These are phyloP conservation scores for Linum tenue DNA, from an alignment of 345 rosid genomes.

Conservation along the genomic window DNA sequence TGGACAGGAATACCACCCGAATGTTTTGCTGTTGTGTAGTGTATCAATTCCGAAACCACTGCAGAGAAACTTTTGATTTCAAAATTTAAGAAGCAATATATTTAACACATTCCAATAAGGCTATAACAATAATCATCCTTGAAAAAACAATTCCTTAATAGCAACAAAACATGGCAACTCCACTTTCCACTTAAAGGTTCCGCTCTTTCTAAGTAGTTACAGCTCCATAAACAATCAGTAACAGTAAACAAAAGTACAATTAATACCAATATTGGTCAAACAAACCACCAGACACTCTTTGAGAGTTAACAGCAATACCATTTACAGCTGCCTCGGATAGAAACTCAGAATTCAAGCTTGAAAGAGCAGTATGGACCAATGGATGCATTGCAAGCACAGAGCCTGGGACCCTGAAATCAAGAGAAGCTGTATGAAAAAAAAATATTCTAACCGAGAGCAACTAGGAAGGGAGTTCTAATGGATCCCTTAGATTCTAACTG, in stretches of 20 bases:
- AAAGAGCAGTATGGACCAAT: slow-evolving; percentile 75
- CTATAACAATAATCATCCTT: background rate
- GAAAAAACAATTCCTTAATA: background rate
- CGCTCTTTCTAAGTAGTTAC: background rate
- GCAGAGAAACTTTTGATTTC: slow-evolving; percentile 17
- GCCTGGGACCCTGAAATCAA: slow-evolving; percentile 75
- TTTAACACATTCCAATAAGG: background rate
- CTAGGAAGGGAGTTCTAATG: background rate
- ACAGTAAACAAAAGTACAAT: background rate
- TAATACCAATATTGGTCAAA: background rate
- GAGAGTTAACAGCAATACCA: slow-evolving; percentile 41
- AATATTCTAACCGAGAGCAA: background rate
- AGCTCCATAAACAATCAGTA: background rate
- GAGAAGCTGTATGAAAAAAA: slow-evolving; percentile 1
- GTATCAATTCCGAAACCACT: slow-evolving; percentile 91
- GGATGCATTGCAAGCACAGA: slow-evolving; percentile 82
- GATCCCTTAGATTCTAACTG: background rate
- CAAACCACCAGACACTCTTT: background rate
- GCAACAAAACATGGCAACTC: background rate
- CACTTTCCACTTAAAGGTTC: background rate
- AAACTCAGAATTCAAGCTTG: slow-evolving; percentile 76
- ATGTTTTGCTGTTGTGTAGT: slow-evolving; percentile 61
- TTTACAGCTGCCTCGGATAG: slow-evolving; percentile 96
- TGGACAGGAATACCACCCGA: slow-evolving; percentile 78
- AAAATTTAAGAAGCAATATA: background rate